A percentile compares a stretch with the other conserved stretches of the same genome.
Evolutionary conservation across 257 asterid species (phyloP).

Genomic region (Lycium barbarum): DNA sequence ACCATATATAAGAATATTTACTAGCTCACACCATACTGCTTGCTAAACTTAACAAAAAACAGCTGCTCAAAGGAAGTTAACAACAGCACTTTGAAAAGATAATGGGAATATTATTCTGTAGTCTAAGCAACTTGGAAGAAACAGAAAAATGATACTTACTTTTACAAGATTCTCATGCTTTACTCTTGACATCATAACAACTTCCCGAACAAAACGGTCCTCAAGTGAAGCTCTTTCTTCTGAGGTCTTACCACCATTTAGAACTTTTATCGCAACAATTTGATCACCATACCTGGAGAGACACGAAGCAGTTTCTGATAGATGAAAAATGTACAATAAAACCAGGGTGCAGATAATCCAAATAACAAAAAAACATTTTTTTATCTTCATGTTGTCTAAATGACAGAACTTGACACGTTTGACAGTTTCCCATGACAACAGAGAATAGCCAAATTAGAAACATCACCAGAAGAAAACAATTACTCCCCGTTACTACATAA

Average conservation of each 20-base stretch:
- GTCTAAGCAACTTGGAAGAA: not conserved
- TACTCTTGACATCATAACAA: slow-evolving; percentile 91
- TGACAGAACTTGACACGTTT: not conserved
- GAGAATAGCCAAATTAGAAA: slow-evolving; percentile 9
- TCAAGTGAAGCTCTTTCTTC: slow-evolving; percentile 77
- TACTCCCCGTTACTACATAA: not conserved
- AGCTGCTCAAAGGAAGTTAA: not conserved
- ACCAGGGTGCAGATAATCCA: slow-evolving; percentile 28
- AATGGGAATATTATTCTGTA: not conserved
- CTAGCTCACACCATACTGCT: not conserved
- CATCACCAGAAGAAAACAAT: slow-evolving; percentile 1
- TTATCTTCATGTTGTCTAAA: not conserved
- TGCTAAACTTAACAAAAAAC: not conserved
- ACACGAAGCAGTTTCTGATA: not conserved
- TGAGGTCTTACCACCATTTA: slow-evolving; percentile 70
- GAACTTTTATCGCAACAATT: slow-evolving; percentile 93
- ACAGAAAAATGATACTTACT: slow-evolving; percentile 48
- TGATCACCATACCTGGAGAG: slow-evolving; percentile 75
- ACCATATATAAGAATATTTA: slow-evolving; percentile 11
- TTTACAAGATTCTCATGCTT: slow-evolving; percentile 93
- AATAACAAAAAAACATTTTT: not conserved
- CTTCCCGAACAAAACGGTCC: slow-evolving; percentile 89
- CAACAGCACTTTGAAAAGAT: not conserved
- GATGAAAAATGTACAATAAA: not conserved
- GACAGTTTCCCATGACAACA: slow-evolving; percentile 16